A percentile compares a stretch with the other conserved stretches of the same genome.
phyloP scores from a whole-genome alignment of 2,329 filamentous ascomycete species.

The Penicillium griseofulvum region DNA sequence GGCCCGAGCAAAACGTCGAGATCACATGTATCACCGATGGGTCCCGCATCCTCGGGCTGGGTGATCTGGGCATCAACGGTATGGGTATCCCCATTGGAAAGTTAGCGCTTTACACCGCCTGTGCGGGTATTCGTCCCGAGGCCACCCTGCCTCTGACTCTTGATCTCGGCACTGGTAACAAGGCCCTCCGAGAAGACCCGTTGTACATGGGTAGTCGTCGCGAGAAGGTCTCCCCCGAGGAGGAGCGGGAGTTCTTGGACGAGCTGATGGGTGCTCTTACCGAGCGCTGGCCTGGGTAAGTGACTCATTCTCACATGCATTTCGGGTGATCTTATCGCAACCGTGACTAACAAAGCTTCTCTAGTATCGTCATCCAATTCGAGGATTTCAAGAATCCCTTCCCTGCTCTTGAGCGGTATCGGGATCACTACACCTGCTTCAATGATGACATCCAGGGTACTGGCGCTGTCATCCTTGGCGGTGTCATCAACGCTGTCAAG shows the following conservation, averaged over 20 bases:
- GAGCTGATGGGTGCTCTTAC: conserved; percentile 92
- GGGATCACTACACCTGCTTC: conserved; percentile 88
- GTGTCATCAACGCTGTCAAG: conserved; percentile 74
- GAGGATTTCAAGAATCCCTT: conserved; percentile 99
- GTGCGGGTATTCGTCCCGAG: conserved; percentile 86
- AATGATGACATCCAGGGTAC: conserved; percentile 99
- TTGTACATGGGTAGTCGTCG: conserved; percentile 88
- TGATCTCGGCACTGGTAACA: conserved; percentile 64
- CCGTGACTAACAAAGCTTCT: conserved; percentile 20
- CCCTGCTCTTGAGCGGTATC: conserved; percentile 86
- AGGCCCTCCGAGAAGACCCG: conserved; percentile 68
- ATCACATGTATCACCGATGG: conserved; percentile 97
- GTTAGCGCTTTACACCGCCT: conserved; percentile 89
- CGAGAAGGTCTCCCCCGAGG: conserved; percentile 71
- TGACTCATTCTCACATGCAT: conserved; percentile 20
- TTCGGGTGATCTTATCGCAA: conserved; percentile 30
- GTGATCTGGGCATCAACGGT: conserved; percentile 93
- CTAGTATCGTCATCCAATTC: conserved; percentile 77
- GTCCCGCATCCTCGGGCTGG: conserved; percentile 84
- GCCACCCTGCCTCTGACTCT: conserved; percentile 61
- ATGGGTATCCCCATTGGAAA: conserved; percentile 99
- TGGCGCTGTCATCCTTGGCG: conserved; percentile 87
- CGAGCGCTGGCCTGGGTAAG: conserved; percentile 68
- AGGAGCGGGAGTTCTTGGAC: conserved; percentile 90
- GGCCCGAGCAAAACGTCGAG: conserved; percentile 84